phyloP scores from a whole-genome alignment of 192 early-diverging fungal genomes.

The Oehlia diaphana region DNA sequence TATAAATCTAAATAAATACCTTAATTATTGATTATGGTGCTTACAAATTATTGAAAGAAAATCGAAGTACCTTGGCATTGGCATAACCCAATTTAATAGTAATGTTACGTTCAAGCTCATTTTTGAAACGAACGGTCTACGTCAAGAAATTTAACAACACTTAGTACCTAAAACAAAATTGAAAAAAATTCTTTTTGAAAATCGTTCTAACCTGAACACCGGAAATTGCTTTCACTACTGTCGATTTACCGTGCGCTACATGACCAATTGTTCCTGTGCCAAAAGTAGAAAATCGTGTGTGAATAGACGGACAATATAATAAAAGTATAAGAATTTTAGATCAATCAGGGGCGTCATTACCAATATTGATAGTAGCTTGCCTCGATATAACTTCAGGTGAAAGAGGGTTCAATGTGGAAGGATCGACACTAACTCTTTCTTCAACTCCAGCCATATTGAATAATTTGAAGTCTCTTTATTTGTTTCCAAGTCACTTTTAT shows the following conservation, averaged over 20 bases:
- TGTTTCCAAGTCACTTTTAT: too few relatives aligned
- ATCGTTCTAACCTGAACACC: conserved; percentile 72
- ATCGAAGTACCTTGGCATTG: conserved; percentile 81
- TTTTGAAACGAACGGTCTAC: conserved; percentile 94
- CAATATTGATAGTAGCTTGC: conserved; percentile 99
- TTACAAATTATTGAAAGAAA: neutral
- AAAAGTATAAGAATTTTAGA: neutral
- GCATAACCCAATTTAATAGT: conserved; percentile 99
- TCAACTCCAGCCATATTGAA: neutral
- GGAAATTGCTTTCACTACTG: conserved; percentile 97
- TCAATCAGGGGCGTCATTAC: conserved; percentile 44
- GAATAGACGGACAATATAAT: neutral
- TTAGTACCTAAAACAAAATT: neutral
- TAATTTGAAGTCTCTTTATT: neutral
- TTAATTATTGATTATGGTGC: neutral
- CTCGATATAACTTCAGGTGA: conserved; percentile 95
- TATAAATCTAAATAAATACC: conserved; percentile 75
- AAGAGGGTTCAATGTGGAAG: conserved; percentile 66
- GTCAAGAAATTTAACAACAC: neutral
- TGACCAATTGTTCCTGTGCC: conserved; percentile 97
- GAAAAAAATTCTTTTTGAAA: neutral
- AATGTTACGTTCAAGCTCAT: conserved; percentile 98
- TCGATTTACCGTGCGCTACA: conserved; percentile 99
- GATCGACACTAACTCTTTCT: conserved; percentile 33
- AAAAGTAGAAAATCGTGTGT: neutral